Conservation (phyloP, 192 early-diverging fungal species). For the Backusella parvicylindrica region DNA sequence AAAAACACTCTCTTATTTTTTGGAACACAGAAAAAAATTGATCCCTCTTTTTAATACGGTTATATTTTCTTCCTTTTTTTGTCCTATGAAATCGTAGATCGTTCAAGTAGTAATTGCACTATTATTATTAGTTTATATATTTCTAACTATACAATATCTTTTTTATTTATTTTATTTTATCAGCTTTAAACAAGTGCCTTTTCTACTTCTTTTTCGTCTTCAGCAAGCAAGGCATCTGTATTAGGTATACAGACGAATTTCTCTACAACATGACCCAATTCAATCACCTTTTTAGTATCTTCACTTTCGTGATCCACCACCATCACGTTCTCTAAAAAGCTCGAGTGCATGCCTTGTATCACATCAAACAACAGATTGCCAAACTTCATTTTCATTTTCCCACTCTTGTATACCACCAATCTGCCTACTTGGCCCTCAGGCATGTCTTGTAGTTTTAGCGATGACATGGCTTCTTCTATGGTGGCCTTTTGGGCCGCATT, state of each 20-base stretch:
- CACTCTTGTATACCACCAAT: slow-evolving; percentile 59
- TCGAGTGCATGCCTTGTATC: slow-evolving; percentile 43
- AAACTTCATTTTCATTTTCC: slow-evolving; percentile 61
- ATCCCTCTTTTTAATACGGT: background rate
- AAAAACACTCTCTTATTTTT: background rate
- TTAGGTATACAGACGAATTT: slow-evolving; percentile 60
- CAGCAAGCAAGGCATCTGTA: slow-evolving; percentile 40
- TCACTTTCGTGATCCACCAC: slow-evolving; percentile 48
- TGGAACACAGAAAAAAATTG: background rate
- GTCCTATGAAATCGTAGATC: too few relatives aligned
- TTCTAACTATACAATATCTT: background rate
- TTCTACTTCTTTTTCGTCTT: slow-evolving; percentile 16
- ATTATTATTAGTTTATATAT: background rate
- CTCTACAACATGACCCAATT: slow-evolving; percentile 55
- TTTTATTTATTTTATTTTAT: background rate
- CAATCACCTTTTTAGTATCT: slow-evolving; percentile 40
- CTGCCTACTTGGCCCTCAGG: slow-evolving; percentile 58
- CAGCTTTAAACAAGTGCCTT: background rate
- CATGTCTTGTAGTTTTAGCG: slow-evolving; percentile 11
- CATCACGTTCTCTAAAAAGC: slow-evolving; percentile 58
- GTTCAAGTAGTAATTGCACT: background rate
- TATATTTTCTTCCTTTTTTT: background rate
- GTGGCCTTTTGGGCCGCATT: slow-evolving; percentile 17
- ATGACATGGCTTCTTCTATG: slow-evolving; percentile 7
- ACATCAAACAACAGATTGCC: slow-evolving; percentile 62